These are phyloP conservation scores for Debaryomyces psychrophilus DNA, from an alignment of 1,139 yeast genomes.

Conservation along the genomic window DNA sequence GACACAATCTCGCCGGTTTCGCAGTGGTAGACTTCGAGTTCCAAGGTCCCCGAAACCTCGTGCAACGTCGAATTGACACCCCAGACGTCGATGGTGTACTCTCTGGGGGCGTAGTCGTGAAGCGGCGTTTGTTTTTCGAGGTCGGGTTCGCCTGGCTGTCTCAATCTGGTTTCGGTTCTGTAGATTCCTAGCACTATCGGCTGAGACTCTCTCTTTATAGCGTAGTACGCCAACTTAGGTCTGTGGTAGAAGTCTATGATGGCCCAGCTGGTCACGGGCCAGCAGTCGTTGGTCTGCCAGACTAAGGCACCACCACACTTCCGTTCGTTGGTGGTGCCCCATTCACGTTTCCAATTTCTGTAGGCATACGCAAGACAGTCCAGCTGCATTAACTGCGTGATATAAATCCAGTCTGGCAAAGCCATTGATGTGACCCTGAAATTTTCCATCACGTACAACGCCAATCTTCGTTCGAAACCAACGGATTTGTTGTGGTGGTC, in stretches of 20 bases:
- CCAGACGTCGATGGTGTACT: conserved; percentile 43
- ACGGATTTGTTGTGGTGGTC: conserved; percentile 48
- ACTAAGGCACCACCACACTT: conserved; percentile 47
- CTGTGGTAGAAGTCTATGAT: conserved; percentile 41
- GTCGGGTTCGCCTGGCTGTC: conserved; percentile 20
- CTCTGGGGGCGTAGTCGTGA: conserved; percentile 26
- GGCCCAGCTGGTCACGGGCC: conserved; percentile 55
- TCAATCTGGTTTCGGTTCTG: conserved; percentile 22
- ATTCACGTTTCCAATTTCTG: conserved; percentile 48
- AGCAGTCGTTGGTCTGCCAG: conserved; percentile 57
- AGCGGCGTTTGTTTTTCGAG: conserved; percentile 18
- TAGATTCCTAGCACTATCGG: conserved; percentile 39
- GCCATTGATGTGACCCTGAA: conserved; percentile 33
- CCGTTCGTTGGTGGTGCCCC: conserved; percentile 40
- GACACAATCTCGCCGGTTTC: conserved; percentile 31
- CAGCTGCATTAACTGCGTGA: conserved; percentile 53
- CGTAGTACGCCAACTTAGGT: conserved; percentile 49
- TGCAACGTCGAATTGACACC: conserved; percentile 37
- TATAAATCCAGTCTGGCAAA: conserved; percentile 46
- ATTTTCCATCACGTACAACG: conserved; percentile 48
- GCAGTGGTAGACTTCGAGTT: conserved; percentile 34
- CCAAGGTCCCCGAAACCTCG: conserved; percentile 26
- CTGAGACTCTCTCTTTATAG: conserved; percentile 47
- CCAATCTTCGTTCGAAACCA: conserved; percentile 49
- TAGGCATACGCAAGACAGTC: conserved; percentile 53